Conservation (phyloP, 164 flowering plant species). For the Akebia trifoliata region DNA sequence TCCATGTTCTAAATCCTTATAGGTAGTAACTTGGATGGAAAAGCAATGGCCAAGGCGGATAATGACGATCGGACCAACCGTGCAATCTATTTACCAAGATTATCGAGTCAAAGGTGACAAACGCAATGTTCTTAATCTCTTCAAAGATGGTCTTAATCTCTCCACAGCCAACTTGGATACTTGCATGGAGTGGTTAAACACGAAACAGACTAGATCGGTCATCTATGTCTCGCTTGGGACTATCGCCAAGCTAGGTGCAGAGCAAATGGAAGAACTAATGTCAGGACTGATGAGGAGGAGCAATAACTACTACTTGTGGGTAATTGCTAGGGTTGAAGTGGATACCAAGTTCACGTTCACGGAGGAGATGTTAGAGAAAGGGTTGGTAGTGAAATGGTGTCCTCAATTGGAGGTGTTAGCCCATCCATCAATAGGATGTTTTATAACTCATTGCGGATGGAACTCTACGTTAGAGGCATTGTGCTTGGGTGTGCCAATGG, state of each 20-base stretch:
- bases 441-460: constrained; percentile 54
- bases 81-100: constrained; percentile 13
- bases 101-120: constrained; percentile 11
- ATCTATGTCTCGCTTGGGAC: constrained; percentile 39
- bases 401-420: constrained; percentile 38
- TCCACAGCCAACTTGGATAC: constrained; percentile 2
- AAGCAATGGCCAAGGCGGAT: constrained; percentile 7
- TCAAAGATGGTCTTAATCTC: constrained; percentile 17
- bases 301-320: constrained; percentile 33
- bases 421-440: constrained; percentile 45
- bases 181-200: constrained; percentile 31
- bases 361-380: constrained; percentile 25
- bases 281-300: constrained; percentile 15
- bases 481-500: constrained; percentile 52
- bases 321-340: constrained; percentile 37
- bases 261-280: constrained; percentile 37
- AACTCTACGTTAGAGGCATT: constrained; percentile 53
- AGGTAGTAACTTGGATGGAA: constrained; percentile 26
- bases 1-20: too few species aligned
- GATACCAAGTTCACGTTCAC: constrained; percentile 36
- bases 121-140: too few species aligned
- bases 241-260: constrained; percentile 11
- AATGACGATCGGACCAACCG: constrained; percentile 20
- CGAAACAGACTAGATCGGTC: constrained; percentile 20
- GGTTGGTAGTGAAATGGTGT: constrained; percentile 45